Evolutionary conservation across 73 alveolate species (phyloP).

Genomic region (Paramecium octaurelia): DNA sequence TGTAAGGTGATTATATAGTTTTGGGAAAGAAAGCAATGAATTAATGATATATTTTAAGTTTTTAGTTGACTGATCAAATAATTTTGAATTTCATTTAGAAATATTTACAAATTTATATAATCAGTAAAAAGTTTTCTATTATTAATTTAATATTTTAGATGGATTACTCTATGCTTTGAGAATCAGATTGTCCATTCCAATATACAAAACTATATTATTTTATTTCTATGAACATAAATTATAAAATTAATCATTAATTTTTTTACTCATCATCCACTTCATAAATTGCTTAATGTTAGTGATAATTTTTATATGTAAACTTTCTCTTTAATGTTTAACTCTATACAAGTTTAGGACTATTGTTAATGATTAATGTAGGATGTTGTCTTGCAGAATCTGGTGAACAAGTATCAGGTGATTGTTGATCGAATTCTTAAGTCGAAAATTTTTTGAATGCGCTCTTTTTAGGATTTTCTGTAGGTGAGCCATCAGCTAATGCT

Average conservation of each 20-base stretch:
- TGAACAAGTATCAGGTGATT: neutral
- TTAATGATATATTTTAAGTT: constrained; percentile 3
- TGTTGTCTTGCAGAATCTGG: constrained; percentile 18
- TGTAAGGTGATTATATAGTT: neutral
- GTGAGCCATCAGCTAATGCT: constrained; percentile 1
- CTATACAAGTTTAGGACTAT: constrained; percentile 9
- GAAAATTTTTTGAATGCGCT: constrained; percentile 13
- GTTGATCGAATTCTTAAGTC: neutral
- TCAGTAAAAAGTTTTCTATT: neutral
- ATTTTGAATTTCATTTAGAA: neutral
- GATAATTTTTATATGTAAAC: neutral
- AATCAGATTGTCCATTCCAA: neutral
- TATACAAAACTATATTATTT: neutral
- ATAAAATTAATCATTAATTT: neutral
- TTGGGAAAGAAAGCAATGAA: constrained; percentile 46
- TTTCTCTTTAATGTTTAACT: neutral
- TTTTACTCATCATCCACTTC: constrained; percentile 4
- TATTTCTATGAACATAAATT: constrained; percentile 14
- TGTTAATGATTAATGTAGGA: neutral
- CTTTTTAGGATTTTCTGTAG: neutral
- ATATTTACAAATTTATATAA: neutral
- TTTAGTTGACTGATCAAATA: neutral
- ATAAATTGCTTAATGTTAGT: neutral
- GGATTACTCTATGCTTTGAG: neutral
- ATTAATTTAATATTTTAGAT: neutral